These are phyloP conservation scores for Cynara cardunculus DNA, from an alignment of 129 eudicot species.

Conservation along the genomic window DNA sequence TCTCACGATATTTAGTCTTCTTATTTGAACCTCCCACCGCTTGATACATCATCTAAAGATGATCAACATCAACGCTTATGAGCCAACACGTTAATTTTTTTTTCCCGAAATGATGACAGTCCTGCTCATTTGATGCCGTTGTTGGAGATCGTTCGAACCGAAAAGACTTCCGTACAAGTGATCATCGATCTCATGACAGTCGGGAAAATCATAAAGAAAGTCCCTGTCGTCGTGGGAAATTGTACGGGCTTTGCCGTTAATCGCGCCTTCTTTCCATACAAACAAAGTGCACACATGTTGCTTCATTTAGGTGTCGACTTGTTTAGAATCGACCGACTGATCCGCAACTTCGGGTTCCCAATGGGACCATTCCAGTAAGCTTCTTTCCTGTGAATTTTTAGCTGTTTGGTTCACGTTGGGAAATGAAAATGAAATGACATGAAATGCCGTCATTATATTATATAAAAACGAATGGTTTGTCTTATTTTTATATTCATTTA, in stretches of 20 bases:
- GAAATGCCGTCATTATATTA: too few relatives aligned
- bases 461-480: too few relatives aligned
- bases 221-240: conserved; percentile 87
- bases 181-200: conserved; percentile 84
- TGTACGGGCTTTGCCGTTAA: conserved; percentile 91
- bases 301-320: conserved; percentile 77
- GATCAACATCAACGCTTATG: neutral
- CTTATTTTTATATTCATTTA: too few relatives aligned
- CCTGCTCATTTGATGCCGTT: conserved; percentile 98
- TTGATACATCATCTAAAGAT: neutral
- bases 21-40: too few relatives aligned
- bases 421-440: too few relatives aligned
- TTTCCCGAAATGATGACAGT: conserved; percentile 40
- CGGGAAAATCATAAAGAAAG: conserved; percentile 75
- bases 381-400: neutral
- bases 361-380: conserved; percentile 96
- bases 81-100: neutral
- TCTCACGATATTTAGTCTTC: neutral
- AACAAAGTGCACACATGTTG: conserved; percentile 72
- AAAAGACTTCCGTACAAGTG: conserved; percentile 86
- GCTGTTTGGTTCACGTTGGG: too few relatives aligned
- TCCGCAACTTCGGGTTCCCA: conserved; percentile 76
- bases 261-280: conserved; percentile 80
- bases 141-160: conserved; percentile 85
- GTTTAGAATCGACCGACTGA: conserved; percentile 77